Evolutionary conservation across 768 basidiomycete genomes (phyloP).

Genomic region (Boletus fagicola): DNA sequence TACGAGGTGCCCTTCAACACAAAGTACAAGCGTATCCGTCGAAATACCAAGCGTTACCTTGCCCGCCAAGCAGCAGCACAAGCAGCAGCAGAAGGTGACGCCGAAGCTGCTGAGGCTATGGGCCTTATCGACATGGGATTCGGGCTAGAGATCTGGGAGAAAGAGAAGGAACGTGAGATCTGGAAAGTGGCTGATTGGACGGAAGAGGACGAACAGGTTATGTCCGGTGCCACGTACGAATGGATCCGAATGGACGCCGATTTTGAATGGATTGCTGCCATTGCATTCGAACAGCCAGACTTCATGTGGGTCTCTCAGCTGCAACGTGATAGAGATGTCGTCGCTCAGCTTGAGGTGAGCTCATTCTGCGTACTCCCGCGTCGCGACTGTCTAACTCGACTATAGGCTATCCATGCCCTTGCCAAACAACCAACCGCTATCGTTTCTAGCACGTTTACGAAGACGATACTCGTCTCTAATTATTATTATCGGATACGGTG

Average conservation of each 20-base stretch:
- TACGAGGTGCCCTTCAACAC: conserved; percentile 99
- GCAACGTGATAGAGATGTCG: conserved; percentile 92
- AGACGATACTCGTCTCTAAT: conserved; percentile 90
- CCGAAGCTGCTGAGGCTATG: conserved; percentile 89
- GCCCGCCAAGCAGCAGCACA: conserved; percentile 91
- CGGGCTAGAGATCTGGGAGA: conserved; percentile 93
- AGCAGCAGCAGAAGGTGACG: conserved; percentile 89
- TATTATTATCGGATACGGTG: conserved; percentile 96
- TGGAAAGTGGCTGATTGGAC: conserved; percentile 99
- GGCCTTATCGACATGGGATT: conserved; percentile 94
- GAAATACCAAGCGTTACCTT: conserved; percentile 94
- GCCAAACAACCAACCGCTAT: conserved; percentile 78
- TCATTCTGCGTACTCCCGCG: background rate
- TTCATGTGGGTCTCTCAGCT: conserved; percentile 99
- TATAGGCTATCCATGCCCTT: conserved; percentile 89
- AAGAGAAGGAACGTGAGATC: conserved; percentile 85
- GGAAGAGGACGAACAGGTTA: conserved; percentile 89
- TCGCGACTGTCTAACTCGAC: conserved; percentile 10
- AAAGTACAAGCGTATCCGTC: conserved; percentile 93
- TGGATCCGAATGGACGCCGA: conserved; percentile 99
- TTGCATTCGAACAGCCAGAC: conserved; percentile 92
- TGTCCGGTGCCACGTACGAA: conserved; percentile 96
- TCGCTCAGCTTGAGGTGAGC: conserved; percentile 92
- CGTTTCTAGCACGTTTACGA: conserved; percentile 88
- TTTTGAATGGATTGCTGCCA: conserved; percentile 96